These are phyloP conservation scores for Epichloe sibirici DNA, from an alignment of 2,329 filamentous ascomycete species.

Conservation along the genomic window DNA sequence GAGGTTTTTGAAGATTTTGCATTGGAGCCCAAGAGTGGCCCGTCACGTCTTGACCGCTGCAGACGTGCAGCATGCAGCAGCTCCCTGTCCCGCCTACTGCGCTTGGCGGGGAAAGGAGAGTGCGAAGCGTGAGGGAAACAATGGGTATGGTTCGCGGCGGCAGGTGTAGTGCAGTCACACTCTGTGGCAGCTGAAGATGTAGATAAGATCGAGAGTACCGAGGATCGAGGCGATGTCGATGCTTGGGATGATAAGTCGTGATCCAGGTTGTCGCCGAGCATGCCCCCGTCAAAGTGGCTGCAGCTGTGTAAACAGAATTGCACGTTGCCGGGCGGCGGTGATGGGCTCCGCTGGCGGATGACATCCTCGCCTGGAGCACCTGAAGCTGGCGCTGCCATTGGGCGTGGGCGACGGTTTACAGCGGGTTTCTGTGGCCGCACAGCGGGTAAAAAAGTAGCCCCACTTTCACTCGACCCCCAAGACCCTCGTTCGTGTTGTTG, in stretches of 20 bases:
- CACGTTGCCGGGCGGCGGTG: conserved; percentile 25
- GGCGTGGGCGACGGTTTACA: background rate
- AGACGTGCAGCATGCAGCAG: conserved; percentile 37
- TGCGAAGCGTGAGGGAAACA: conserved; percentile 8
- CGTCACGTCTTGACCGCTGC: conserved; percentile 31
- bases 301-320: conserved; percentile 31
- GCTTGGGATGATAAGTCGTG: conserved; percentile 13
- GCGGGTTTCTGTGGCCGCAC: conserved; percentile 1
- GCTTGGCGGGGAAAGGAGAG: conserved; percentile 3
- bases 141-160: conserved; percentile 12
- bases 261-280: conserved; percentile 14
- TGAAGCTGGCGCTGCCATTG: conserved; percentile 7
- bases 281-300: conserved; percentile 9
- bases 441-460: background rate
- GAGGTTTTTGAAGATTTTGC: conserved; percentile 4
- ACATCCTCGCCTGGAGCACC: conserved; percentile 1
- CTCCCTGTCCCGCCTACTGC: conserved; percentile 30
- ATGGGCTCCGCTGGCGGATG: conserved; percentile 11
- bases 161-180: background rate
- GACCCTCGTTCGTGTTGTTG: background rate
- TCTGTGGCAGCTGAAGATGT: background rate
- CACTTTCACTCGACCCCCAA: background rate
- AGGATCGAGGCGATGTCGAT: conserved; percentile 8
- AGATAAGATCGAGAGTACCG: background rate
- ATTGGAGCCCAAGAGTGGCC: conserved; percentile 11